phyloP scores from a whole-genome alignment of 2,329 filamentous ascomycete species.

The Boeremia exigua region DNA sequence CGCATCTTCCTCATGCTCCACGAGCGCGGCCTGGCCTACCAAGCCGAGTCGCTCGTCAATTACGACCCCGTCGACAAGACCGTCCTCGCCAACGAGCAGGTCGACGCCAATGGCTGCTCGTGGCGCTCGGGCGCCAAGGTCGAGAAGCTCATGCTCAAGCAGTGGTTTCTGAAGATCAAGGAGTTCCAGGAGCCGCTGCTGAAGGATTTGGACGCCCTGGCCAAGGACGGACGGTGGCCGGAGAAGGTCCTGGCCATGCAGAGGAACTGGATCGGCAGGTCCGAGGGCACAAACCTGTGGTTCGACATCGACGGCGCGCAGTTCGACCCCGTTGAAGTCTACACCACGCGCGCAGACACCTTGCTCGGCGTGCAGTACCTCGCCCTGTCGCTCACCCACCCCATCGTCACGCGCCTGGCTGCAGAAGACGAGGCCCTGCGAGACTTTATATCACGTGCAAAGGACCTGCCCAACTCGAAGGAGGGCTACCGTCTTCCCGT shows the following conservation, averaged over 20 bases:
- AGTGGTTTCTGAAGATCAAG: conserved; percentile 91
- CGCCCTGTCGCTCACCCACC: conserved; percentile 76
- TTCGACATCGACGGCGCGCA: conserved; percentile 65
- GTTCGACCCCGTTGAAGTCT: conserved; percentile 69
- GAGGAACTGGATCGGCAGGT: conserved; percentile 86
- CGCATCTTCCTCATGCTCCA: conserved; percentile 80
- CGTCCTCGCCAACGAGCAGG: conserved; percentile 90
- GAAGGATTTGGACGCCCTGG: conserved; percentile 71
- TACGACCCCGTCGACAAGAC: conserved; percentile 90
- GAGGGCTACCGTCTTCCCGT: conserved; percentile 69
- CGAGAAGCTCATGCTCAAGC: conserved; percentile 77
- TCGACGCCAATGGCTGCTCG: conserved; percentile 82
- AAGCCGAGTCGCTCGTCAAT: conserved; percentile 83
- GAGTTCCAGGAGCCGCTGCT: conserved; percentile 76
- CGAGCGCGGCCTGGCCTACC: conserved; percentile 78
- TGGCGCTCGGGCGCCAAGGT: conserved; percentile 89
- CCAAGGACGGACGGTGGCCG: conserved; percentile 73
- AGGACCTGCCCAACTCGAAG: conserved; percentile 64
- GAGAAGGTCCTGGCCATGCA: conserved; percentile 84
- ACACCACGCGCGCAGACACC: conserved; percentile 85
- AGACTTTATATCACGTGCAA: conserved; percentile 67
- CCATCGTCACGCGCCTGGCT: conserved; percentile 68
- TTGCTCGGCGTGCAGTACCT: conserved; percentile 87
- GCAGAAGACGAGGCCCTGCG: conserved; percentile 66
- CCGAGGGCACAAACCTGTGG: conserved; percentile 72